Base-by-base conservation (phyloP, 2,329 filamentous ascomycete species). In the Ophiosphaerella herpotricha region DNA sequence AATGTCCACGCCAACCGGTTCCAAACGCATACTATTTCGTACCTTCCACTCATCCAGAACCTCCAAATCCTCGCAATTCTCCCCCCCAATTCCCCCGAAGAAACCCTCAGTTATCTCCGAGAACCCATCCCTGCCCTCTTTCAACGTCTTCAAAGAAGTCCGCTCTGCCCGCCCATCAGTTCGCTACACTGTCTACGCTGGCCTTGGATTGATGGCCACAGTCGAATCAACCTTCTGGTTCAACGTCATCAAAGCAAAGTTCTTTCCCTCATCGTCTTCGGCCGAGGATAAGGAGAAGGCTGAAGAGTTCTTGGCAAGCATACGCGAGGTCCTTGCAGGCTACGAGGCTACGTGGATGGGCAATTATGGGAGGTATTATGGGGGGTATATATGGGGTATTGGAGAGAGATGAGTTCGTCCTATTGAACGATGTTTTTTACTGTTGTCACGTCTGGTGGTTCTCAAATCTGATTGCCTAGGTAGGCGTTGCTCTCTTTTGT, bases 221-320 rank as follows among this genome's bases (percentile, higher is more conserved):
- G 60, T 52, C 5, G 67, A 71, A 46, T 52, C 63, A 1, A 63
- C 60, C 1, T 69, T 71, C 39, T 70, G 68, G 68, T 46, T 52
- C 12, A 61, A 63, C 7, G 51, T 68, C 12, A 46, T 67, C 9
- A 57, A 57, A 32, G 58, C 63, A 9, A 66, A 64, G 36, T 70
- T 57, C 44, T 67, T 70, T n/a, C 58, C 60, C 1, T 49, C 59
- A 5, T 31, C 40, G 5, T 31, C 34, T 8, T 31, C 34, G 7
- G 53, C 46, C 12, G 55, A 59, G 7, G 60, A 60, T 1, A 47
- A 53, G n/a, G 43, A 54, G 24, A 50, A 54, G 23, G 46, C 54
- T 8, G 60, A 58, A 14, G 52, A 51, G 11, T 40, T 66, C 1
- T 35, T 64, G n/a, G 14, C 40, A 3, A 43, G 51, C 3, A 4